Evolutionary conservation across 345 rosid genomes (phyloP), one percentile per base, ranked within the genome.

Genomic region (Turnera subulata): DNA sequence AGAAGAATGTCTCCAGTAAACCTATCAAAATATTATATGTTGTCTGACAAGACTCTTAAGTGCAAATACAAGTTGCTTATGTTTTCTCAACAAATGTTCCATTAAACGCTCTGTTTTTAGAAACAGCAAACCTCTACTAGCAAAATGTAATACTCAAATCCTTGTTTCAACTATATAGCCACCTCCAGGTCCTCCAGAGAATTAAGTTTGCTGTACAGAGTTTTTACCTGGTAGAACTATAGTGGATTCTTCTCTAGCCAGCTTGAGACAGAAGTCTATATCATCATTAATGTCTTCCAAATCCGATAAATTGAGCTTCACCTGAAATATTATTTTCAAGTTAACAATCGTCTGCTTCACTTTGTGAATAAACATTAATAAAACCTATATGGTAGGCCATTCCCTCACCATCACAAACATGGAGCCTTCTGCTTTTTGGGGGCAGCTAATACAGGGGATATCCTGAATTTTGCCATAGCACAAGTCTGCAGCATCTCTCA

Each of bases 191-290:
- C n/a, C n/a, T n/a, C n/a, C n/a, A n/a, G n/a, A n/a, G n/a, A n/a
- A n/a, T n/a, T n/a, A n/a, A n/a, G n/a, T n/a, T n/a, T n/a, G n/a
- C n/a, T n/a, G n/a, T n/a, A n/a, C n/a, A n/a, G n/a, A n/a, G n/a
- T n/a, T 10, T 0, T 57, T 68, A 81, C 89, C 88, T 50, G 84
- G 83, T 25, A 84, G 43, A 22, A 84, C 37, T 6, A 84, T 67
- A 8, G 82, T 79, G 7, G 79, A 78, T 61, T 84, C 88, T 67
- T 84, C 95, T 45, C 46, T 65, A 2, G 80, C 85, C 44, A 86
- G 77, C 80, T 86, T 82, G 57, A 64, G 59, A 58, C 95, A 78
- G 66, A 86, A 86, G 23, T 84, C 88, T 67, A 76, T 29, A 38
- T 86, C 95, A 55, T 86, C 88, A 1, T 43, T 50, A 13, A 81